Evolutionary conservation across 1,139 yeast species (phyloP).

Genomic region (Taphrina betulina): DNA sequence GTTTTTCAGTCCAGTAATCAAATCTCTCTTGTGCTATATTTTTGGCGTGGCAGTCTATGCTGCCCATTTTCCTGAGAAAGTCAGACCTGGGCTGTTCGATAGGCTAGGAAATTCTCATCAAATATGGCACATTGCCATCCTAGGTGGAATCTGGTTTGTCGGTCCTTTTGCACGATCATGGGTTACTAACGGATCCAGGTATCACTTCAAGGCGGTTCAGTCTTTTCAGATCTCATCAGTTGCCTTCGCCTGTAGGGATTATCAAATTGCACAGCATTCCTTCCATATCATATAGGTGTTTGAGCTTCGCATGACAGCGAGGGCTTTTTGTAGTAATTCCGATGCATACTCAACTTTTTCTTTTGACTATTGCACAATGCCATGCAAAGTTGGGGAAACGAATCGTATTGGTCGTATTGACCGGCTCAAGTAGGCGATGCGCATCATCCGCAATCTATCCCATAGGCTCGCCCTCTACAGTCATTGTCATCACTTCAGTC

Average conservation of each 20-base stretch:
- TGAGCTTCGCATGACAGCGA: too few species aligned
- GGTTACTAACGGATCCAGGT: slow-evolving; percentile 2
- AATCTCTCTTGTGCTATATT: slow-evolving; percentile 70
- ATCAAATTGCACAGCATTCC: not conserved
- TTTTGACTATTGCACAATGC: too few species aligned
- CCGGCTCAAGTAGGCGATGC: too few species aligned
- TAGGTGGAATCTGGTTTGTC: slow-evolving; percentile 72
- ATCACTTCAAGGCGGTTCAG: slow-evolving; percentile 24
- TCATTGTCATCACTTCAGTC: too few species aligned
- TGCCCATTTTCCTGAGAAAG: slow-evolving; percentile 83
- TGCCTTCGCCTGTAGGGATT: slow-evolving; percentile 17
- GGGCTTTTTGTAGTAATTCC: too few species aligned
- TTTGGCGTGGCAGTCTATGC: slow-evolving; percentile 87
- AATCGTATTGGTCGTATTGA: too few species aligned
- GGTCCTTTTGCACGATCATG: too few species aligned
- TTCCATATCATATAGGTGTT: slow-evolving; percentile 1
- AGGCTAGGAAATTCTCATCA: slow-evolving; percentile 91
- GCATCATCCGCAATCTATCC: too few species aligned
- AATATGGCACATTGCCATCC: slow-evolving; percentile 89
- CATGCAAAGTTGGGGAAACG: too few species aligned
- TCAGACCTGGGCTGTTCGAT: slow-evolving; percentile 56
- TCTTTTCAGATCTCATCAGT: slow-evolving; percentile 13
- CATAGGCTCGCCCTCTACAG: too few species aligned
- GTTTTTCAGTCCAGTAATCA: slow-evolving; percentile 62
- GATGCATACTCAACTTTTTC: too few species aligned